Conservation (phyloP, 2,329 filamentous ascomycete species). For the Stagonosporopsis chrysanthemi region DNA sequence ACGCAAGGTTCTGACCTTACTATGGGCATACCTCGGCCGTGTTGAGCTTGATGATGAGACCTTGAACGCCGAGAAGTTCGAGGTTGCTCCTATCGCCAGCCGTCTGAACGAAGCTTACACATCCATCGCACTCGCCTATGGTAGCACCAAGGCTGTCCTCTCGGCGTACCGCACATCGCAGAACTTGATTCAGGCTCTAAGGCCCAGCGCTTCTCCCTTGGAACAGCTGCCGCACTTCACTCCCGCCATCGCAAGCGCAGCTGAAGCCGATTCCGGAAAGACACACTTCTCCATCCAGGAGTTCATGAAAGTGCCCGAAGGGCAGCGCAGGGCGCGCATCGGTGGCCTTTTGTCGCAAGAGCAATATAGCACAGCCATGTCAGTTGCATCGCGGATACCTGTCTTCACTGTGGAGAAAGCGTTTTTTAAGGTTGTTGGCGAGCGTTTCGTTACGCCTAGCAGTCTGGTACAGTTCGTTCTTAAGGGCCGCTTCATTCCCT, state of each 20-base stretch:
- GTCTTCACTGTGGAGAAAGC: conserved; percentile 85
- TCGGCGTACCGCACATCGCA: conserved; percentile 84
- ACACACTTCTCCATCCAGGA: conserved; percentile 79
- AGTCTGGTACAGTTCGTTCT: conserved; percentile 93
- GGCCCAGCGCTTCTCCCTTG: conserved; percentile 83
- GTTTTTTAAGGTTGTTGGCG: conserved; percentile 98
- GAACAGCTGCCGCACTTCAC: conserved; percentile 92
- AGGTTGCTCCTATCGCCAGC: conserved; percentile 86
- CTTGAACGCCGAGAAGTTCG: conserved; percentile 85
- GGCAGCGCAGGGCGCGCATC: conserved; percentile 73
- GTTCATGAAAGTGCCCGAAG: conserved; percentile 85
- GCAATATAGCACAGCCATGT: conserved; percentile 78
- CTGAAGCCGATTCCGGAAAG: conserved; percentile 72
- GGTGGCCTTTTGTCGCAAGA: conserved; percentile 75
- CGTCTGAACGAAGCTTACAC: conserved; percentile 85
- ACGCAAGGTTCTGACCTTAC: conserved; percentile 84
- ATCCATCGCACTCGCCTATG: conserved; percentile 86
- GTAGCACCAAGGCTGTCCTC: conserved; percentile 81
- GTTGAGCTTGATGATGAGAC: conserved; percentile 80
- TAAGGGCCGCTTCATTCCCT: conserved; percentile 92
- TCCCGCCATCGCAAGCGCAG: conserved; percentile 64
- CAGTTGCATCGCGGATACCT: conserved; percentile 83
- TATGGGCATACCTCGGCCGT: conserved; percentile 95
- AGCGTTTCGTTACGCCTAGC: conserved; percentile 88
- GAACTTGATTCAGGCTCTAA: conserved; percentile 86